Conservation (phyloP, 306 rosid genomes). For the Abrus pulchellus region DNA sequence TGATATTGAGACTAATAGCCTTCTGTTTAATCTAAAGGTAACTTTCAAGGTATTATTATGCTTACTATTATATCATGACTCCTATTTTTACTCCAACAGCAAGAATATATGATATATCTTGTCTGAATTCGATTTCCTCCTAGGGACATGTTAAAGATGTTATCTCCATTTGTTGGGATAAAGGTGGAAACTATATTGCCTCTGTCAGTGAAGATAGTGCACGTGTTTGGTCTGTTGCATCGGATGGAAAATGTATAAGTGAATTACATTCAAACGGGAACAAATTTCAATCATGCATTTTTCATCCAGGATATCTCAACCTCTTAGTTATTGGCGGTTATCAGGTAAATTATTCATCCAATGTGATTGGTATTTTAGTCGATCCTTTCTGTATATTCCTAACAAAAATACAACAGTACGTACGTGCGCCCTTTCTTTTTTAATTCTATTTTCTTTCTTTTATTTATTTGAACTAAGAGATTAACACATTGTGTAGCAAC, state of each 20-base stretch:
- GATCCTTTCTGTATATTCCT: slow-evolving; percentile 2
- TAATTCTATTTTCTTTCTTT: not conserved
- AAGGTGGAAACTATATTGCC: slow-evolving; percentile 61
- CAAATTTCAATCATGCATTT: slow-evolving; percentile 69
- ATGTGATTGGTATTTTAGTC: slow-evolving; percentile 12
- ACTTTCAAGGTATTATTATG: slow-evolving; percentile 1
- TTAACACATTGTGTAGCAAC: not conserved
- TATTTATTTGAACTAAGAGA: slow-evolving; percentile 4
- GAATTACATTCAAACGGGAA: slow-evolving; percentile 62
- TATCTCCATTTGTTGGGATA: slow-evolving; percentile 71
- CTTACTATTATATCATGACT: not conserved
- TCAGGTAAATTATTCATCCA: slow-evolving; percentile 54
- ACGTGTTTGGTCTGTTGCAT: slow-evolving; percentile 57
- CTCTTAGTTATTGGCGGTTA: slow-evolving; percentile 69
- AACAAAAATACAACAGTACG: not conserved
- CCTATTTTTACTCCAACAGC: not conserved
- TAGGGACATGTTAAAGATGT: slow-evolving; percentile 70
- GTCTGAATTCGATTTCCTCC: slow-evolving; percentile 31
- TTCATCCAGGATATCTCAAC: slow-evolving; percentile 60
- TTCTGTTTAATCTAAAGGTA: slow-evolving; percentile 51
- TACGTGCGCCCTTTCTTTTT: not conserved
- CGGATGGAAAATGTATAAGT: slow-evolving; percentile 59
- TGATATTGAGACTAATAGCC: slow-evolving; percentile 57
- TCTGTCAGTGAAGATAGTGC: slow-evolving; percentile 72
- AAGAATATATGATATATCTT: slow-evolving; percentile 26